Conservation (phyloP, 306 rosid genomes). For the Fragaria iinumae region DNA sequence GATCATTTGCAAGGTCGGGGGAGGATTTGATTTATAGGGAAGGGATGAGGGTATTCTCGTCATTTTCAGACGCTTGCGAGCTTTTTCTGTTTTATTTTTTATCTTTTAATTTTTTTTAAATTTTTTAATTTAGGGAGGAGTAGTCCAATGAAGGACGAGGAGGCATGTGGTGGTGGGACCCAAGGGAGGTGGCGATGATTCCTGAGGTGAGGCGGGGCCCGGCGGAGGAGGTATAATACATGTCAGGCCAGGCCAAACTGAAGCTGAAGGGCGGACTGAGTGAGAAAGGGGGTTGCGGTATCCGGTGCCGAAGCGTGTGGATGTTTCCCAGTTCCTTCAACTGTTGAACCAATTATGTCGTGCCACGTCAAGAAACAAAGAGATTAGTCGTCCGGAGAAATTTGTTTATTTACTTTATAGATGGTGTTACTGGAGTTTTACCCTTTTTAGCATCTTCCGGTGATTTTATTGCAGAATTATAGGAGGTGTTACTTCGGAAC, state of each 20-base stretch:
- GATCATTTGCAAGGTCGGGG: neutral
- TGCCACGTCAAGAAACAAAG: neutral
- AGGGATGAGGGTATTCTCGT: constrained; percentile 31
- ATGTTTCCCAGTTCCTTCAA: neutral
- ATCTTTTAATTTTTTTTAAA: neutral
- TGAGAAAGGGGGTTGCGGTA: neutral
- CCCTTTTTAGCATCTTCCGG: neutral
- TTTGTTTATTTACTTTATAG: too few relatives aligned
- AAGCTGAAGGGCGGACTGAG: neutral
- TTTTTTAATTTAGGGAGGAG: neutral
- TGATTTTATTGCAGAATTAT: neutral
- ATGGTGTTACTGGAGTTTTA: neutral
- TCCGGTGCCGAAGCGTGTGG: neutral
- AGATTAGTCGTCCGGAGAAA: neutral
- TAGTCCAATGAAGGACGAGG: neutral
- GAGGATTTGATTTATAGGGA: constrained; percentile 29
- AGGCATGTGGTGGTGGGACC: constrained; percentile 25
- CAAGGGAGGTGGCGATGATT: constrained; percentile 17
- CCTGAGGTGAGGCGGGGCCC: constrained; percentile 30
- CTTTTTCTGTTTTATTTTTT: neutral
- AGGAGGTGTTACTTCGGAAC: neutral
- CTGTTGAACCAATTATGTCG: rapidly evolving
- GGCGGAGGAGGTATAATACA: neutral
- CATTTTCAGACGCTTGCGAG: neutral
- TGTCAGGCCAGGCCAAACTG: neutral